A percentile compares a stretch with the other conserved stretches of the same genome.
Evolutionary conservation across 192 early-diverging fungal species (phyloP).

Genomic region (Backusella westeae): DNA sequence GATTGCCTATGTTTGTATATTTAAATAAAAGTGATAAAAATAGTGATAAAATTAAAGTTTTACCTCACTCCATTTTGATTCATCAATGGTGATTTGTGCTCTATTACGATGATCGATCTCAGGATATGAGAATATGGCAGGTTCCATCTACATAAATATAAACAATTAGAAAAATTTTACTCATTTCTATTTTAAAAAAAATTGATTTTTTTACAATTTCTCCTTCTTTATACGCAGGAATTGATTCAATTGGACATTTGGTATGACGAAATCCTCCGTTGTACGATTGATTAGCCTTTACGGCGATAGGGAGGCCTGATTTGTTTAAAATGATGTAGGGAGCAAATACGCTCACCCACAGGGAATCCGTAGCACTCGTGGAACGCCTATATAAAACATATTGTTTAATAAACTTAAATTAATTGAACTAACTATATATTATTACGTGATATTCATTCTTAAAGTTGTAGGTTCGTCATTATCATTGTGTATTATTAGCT

Average conservation of each 20-base stretch:
- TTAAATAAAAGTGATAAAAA: not conserved
- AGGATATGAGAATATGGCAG: conserved; percentile 72
- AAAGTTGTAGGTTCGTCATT: not conserved
- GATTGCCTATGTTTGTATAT: conserved; percentile 42
- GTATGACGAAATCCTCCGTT: not conserved
- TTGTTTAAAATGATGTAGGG: conserved; percentile 85
- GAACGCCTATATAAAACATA: conserved; percentile 4
- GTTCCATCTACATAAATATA: conserved; percentile 13
- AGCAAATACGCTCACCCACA: conserved; percentile 68
- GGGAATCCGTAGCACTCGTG: conserved; percentile 38
- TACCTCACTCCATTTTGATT: conserved; percentile 69
- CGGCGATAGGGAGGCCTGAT: conserved; percentile 55
- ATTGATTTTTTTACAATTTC: conserved; percentile 1
- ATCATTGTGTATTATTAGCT: not conserved
- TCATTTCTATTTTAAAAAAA: not conserved
- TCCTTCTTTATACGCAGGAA: conserved; percentile 16
- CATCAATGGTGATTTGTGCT: conserved; percentile 56
- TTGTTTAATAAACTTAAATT: not conserved
- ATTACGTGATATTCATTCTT: conserved; percentile 16
- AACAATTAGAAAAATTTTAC: not conserved
- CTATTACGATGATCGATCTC: conserved; percentile 72
- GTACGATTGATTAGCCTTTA: not conserved
- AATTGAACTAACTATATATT: not conserved
- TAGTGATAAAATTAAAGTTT: not conserved
- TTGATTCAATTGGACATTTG: not conserved